Percentiles rank a stretch among this genome's conserved stretches.
phyloP scores from a whole-genome alignment of 1,284 basidiomycete species.

The Microstroma glucosiphilum region DNA sequence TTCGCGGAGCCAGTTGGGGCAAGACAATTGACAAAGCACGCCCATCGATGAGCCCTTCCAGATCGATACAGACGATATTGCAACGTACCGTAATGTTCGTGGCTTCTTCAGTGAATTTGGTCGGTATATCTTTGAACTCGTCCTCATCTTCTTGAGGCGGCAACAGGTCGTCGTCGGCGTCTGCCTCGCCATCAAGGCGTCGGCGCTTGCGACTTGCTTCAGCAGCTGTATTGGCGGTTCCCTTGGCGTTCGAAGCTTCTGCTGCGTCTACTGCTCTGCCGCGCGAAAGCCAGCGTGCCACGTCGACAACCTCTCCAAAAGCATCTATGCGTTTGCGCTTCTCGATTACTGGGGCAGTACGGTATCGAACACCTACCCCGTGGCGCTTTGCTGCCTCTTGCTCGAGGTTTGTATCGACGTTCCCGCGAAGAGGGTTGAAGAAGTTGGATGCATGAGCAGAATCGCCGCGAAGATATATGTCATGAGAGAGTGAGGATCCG shows the following conservation, averaged over 20 bases:
- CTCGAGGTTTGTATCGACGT: neutral
- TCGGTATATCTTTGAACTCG: slow-evolving; percentile 65
- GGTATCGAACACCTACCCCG: slow-evolving; percentile 68
- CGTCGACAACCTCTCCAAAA: slow-evolving; percentile 90
- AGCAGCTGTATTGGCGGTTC: neutral
- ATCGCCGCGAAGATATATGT: slow-evolving; percentile 95
- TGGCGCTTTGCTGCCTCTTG: slow-evolving; percentile 37
- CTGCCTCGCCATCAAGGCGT: slow-evolving; percentile 16
- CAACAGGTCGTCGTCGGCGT: neutral
- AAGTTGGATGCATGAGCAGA: slow-evolving; percentile 70
- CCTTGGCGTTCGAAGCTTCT: neutral
- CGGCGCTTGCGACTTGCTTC: neutral
- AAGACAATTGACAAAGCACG: slow-evolving; percentile 94
- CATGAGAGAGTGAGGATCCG: slow-evolving; percentile 63
- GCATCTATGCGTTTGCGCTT: slow-evolving; percentile 84
- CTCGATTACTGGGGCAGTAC: slow-evolving; percentile 97
- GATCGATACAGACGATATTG: slow-evolving; percentile 79
- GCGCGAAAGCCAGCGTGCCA: slow-evolving; percentile 57
- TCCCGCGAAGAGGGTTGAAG: slow-evolving; percentile 58
- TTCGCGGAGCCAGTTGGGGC: slow-evolving; percentile 85
- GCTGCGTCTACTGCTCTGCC: slow-evolving; percentile 24
- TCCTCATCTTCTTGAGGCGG: slow-evolving; percentile 12
- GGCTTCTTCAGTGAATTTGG: slow-evolving; percentile 75
- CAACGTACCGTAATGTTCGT: slow-evolving; percentile 74
- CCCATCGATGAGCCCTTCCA: slow-evolving; percentile 93